These are phyloP conservation scores for Trichoderma gracile DNA, from an alignment of 2,329 filamentous ascomycete genomes.

Conservation along the genomic window DNA sequence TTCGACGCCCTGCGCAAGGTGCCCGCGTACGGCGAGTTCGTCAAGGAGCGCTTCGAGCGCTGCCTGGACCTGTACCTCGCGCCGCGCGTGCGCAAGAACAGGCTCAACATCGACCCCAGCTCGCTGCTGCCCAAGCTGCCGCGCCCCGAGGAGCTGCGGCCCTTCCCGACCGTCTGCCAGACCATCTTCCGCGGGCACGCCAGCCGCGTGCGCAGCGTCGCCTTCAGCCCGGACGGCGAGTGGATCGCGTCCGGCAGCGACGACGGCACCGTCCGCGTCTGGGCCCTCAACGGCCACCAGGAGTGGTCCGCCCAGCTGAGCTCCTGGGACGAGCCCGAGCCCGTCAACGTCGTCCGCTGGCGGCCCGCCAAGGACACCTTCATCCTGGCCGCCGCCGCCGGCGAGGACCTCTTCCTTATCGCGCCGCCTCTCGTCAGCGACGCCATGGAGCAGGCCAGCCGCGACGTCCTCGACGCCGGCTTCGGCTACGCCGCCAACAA, in stretches of 20 bases:
- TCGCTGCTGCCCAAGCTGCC: constrained; percentile 91
- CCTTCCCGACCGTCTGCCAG: constrained; percentile 88
- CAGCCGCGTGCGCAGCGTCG: constrained; percentile 80
- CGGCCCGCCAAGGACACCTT: constrained; percentile 78
- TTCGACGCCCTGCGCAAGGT: constrained; percentile 86
- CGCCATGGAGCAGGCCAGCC: constrained; percentile 70
- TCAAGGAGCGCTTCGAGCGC: constrained; percentile 95
- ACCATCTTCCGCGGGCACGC: constrained; percentile 86
- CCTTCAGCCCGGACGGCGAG: constrained; percentile 80
- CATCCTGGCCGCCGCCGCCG: constrained; percentile 79
- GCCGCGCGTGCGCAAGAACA: constrained; percentile 86
- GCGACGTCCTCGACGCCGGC: constrained; percentile 79
- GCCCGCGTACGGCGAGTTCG: constrained; percentile 83
- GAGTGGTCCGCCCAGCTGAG: constrained; percentile 81
- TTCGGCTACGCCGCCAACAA: constrained; percentile 85
- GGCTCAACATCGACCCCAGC: constrained; percentile 94
- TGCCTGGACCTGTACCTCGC: constrained; percentile 95
- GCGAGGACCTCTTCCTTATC: constrained; percentile 83
- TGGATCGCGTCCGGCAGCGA: constrained; percentile 92
- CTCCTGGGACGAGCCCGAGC: constrained; percentile 59
- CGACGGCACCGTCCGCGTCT: constrained; percentile 87
- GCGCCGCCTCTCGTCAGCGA: constrained; percentile 74
- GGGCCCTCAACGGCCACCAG: constrained; percentile 87
- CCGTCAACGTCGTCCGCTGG: constrained; percentile 88
- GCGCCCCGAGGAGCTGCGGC: constrained; percentile 87